Evolutionary conservation across 2,329 filamentous ascomycete species (phyloP).

Genomic region (Fusarium sp.): DNA sequence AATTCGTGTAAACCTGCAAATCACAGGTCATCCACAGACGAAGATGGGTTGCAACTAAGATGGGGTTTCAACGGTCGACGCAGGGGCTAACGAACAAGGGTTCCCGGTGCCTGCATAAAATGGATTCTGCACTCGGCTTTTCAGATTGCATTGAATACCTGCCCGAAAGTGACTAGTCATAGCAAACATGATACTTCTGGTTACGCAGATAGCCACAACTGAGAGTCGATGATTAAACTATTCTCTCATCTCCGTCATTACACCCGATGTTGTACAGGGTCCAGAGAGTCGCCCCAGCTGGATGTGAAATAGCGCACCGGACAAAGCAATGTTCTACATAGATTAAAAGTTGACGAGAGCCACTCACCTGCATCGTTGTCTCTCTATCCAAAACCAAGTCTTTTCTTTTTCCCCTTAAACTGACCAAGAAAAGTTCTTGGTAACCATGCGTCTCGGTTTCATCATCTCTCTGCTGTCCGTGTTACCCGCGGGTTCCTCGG

Average conservation of each 20-base stretch:
- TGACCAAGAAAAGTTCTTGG: too few species aligned
- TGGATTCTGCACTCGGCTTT: not conserved
- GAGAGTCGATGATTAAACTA: not conserved
- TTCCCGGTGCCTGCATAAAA: not conserved
- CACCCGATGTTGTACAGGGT: not conserved
- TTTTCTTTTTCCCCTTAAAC: slow-evolving; percentile 1
- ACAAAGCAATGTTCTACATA: not conserved
- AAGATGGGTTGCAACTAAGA: not conserved
- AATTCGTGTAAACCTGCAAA: not conserved
- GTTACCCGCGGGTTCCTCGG: not conserved
- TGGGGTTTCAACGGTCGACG: not conserved
- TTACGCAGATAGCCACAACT: not conserved
- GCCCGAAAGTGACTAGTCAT: not conserved
- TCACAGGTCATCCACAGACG: not conserved
- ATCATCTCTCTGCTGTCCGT: slow-evolving; percentile 4
- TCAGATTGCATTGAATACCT: slow-evolving; percentile 3
- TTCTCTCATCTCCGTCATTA: not conserved
- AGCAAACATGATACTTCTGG: not conserved
- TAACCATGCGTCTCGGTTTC: not conserved
- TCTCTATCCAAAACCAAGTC: not conserved
- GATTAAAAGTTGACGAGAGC: slow-evolving; percentile 8
- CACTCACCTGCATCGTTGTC: not conserved
- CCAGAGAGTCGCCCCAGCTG: not conserved
- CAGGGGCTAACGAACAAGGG: not conserved
- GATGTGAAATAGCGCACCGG: not conserved